Evolutionary conservation across 129 eudicot genomes (phyloP).

Genomic region (Gnaphalium uliginosum): DNA sequence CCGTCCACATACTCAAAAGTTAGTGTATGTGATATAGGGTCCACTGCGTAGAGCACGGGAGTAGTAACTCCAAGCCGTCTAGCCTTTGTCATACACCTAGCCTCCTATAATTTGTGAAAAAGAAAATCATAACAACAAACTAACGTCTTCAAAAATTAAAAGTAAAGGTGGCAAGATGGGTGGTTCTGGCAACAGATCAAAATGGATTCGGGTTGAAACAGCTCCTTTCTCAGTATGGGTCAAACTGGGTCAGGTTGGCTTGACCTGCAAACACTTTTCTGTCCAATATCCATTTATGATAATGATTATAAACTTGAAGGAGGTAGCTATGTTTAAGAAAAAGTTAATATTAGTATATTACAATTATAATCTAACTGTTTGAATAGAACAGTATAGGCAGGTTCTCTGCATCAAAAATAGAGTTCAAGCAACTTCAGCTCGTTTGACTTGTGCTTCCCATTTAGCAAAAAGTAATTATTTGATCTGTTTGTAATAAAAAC

Average conservation of each 20-base stretch:
- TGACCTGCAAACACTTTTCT: background rate
- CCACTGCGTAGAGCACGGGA: slow-evolving; percentile 86
- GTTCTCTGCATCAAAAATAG: background rate
- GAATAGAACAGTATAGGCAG: background rate
- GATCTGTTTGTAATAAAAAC: background rate
- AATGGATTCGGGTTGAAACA: background rate
- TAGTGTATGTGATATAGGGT: slow-evolving; percentile 55
- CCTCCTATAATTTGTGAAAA: slow-evolving; percentile 57
- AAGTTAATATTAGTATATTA: background rate
- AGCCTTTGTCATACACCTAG: slow-evolving; percentile 95
- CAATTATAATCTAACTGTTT: background rate
- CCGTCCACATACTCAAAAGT: slow-evolving; percentile 90
- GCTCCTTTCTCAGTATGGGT: background rate
- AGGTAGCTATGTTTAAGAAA: background rate
- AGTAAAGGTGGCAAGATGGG: background rate
- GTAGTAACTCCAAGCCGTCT: slow-evolving; percentile 88
- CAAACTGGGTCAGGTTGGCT: background rate
- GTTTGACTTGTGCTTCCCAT: background rate
- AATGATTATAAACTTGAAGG: background rate
- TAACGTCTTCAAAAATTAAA: background rate
- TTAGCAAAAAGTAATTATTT: background rate
- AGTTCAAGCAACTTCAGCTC: background rate
- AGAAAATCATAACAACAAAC: background rate
- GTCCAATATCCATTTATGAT: background rate
- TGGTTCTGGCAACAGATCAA: background rate